These are phyloP conservation scores for Chaetothyriales sp. DNA, from an alignment of 2,329 filamentous ascomycete species.

Conservation along the genomic window DNA sequence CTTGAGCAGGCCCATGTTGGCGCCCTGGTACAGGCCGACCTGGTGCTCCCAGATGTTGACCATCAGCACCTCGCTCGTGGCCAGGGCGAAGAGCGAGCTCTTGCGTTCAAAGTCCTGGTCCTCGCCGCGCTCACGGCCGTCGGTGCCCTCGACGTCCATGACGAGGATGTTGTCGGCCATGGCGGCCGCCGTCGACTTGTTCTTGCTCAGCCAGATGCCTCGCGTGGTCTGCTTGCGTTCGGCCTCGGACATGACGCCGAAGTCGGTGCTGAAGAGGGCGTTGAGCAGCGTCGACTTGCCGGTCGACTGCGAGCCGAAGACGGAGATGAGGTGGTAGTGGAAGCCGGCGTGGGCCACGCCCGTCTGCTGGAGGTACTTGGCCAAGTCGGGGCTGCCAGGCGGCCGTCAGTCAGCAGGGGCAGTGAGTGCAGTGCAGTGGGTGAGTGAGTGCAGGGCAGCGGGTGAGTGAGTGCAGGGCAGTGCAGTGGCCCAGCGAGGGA, in stretches of 20 bases:
- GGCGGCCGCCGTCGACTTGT: slow-evolving; percentile 44
- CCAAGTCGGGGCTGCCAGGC: slow-evolving; percentile 52
- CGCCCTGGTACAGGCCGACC: slow-evolving; percentile 92
- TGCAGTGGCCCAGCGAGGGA: background rate
- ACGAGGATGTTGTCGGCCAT: slow-evolving; percentile 98
- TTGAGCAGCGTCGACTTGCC: slow-evolving; percentile 97
- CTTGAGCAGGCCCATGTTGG: slow-evolving; percentile 97
- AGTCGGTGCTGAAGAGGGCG: slow-evolving; percentile 85
- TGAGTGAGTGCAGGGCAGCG: background rate
- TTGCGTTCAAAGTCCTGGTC: slow-evolving; percentile 99
- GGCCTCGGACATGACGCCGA: slow-evolving; percentile 93
- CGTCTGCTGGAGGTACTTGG: slow-evolving; percentile 66
- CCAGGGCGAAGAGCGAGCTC: slow-evolving; percentile 89
- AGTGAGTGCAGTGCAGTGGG: slow-evolving; percentile 9
- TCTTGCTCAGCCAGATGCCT: slow-evolving; percentile 99
- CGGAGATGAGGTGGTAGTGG: slow-evolving; percentile 98
- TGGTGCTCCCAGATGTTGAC: slow-evolving; percentile 99
- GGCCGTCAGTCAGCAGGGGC: background rate
- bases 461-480: background rate
- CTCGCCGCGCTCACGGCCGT: slow-evolving; percentile 88
- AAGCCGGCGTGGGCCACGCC: slow-evolving; percentile 79
- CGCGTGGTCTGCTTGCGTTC: slow-evolving; percentile 95
- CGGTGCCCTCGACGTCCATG: slow-evolving; percentile 98
- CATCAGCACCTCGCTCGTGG: slow-evolving; percentile 93
- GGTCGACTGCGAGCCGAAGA: slow-evolving; percentile 96